Evolutionary conservation across 371 early-diverging fungal species (phyloP), one percentile per base, ranked within the genome.

Genomic region (Parasitella parasitica): DNA sequence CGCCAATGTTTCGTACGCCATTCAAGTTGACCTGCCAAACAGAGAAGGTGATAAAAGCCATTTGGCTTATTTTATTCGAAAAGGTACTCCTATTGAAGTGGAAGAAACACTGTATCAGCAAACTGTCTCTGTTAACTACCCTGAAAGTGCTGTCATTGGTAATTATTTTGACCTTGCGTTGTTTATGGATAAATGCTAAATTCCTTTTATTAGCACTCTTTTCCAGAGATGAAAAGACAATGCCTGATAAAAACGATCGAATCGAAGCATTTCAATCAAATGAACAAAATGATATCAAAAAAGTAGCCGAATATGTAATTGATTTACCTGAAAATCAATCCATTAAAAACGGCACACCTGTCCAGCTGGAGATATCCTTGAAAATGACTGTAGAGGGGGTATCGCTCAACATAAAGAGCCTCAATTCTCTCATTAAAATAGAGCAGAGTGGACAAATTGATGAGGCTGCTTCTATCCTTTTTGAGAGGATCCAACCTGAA

Each of bases 1-100:
- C 18, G 70, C 78, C 18, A 65, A 69, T 18, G 60, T 72, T 4
- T 57, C 57, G 11, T 57, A 57, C 26, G 48, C 35, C 0, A 15
- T 57, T 6, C 34, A 46, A 5, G 57, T 57, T 9, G 39, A 39
- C 38, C 15, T 27, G 2, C 39, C 39, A 1, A 26, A 18, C 12
- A 36, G 27, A 36, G 13, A 2, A 18, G 35, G 28, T 24, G 12
- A 28, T 18, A 39, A 8, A 15, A 51, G 28, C 20, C 27, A 37
- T 30, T 52, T 57, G 30, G 15, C 30, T 20, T 57, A 57, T 30
- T 57, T 57, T 32, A 39, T 57, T 5, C 15, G 39, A 28, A 55
- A 55, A 39, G 16, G n/a, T 15, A 8, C 38, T 1, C 6, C n/a
- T n/a, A 37, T 55, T 26, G 39, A 55, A 4, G 16, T 27, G 15